Percentiles rank a stretch among this genome's conserved stretches.
Conservation (phyloP, 306 rosid genomes). For the Rosa rugosa region DNA sequence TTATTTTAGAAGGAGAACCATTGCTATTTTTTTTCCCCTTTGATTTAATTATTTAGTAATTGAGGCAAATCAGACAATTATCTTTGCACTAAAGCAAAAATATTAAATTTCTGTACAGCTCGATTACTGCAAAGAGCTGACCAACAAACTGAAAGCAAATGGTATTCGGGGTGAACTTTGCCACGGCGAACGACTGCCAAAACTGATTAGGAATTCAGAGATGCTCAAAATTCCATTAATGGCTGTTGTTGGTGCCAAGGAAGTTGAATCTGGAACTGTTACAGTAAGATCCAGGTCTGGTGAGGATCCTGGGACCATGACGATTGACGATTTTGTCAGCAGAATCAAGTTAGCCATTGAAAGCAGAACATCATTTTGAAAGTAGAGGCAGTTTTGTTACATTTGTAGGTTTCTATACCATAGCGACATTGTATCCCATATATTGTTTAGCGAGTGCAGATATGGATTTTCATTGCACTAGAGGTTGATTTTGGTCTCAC, state of each 20-base stretch:
- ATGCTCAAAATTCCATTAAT: conserved; percentile 85
- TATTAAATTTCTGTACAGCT: conserved; percentile 46
- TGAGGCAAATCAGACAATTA: background rate
- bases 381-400: conserved; percentile 5
- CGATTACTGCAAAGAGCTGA: conserved; percentile 68
- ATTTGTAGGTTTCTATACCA: conserved; percentile 1
- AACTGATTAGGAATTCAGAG: conserved; percentile 93
- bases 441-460: background rate
- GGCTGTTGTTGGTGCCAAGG: conserved; percentile 95
- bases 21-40: background rate
- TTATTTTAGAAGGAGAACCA: background rate
- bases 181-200: conserved; percentile 89
- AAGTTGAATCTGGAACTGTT: conserved; percentile 68
- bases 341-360: conserved; percentile 58
- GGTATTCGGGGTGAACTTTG: conserved; percentile 78
- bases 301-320: conserved; percentile 81
- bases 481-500: background rate
- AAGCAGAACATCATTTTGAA: conserved; percentile 52
- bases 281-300: conserved; percentile 86
- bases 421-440: background rate
- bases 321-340: conserved; percentile 68
- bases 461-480: background rate
- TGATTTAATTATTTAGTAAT: background rate
- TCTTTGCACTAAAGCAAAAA: background rate
- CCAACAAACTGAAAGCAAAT: conserved; percentile 53